Base-by-base conservation (phyloP, 345 rosid species). In the Arabidopsis arenosa region DNA sequence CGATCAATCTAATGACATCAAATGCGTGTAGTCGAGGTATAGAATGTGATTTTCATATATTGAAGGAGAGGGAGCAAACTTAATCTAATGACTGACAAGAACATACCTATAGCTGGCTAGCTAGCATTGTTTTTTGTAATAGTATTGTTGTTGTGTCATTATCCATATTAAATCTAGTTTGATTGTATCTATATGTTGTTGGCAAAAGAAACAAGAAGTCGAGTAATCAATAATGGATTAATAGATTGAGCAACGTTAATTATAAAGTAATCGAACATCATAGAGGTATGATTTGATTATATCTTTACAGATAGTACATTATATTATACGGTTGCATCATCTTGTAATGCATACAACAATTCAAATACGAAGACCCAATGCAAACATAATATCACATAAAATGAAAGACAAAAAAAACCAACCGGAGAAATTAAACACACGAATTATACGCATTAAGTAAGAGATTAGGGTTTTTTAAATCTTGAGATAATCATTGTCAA, bases 401-500 rank as follows among this genome's bases (percentile, higher is more conserved):
- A 67, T 68, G 18, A 1, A 39, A 9, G 5, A 1, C 0, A 23
- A 37, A 35, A 35, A 10, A 36, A 12, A 15, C 33, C 4, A 7
- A 36, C 5, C 15, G 28, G 15, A n/a, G 30, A 33, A 54, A 10
- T 28, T 41, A 40, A 51, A 43, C 54, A 64, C 72, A 63, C 36
- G 43, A 70, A 36, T 23, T 18, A 7, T 7, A 44, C 32, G 30
- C 47, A 18, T 60, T 51, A 59, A 59, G 35, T 5, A 53, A 23
- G 15, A 68, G 11, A 9, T 33, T 41, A 56, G 7, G 36, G 21
- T 7, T 52, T 45, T 13, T 44, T 44, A 76, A 72, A 79, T 70
- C 15, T 65, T 41, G 64, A 85, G 85, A 68, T 83, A 85, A 14
- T 59, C 56, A 63, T 66, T 75, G 48, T 79, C 76, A 69, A 86